Base-by-base conservation (phyloP, 1,139 yeast species). In the Debaryomycetaceae sp. region DNA sequence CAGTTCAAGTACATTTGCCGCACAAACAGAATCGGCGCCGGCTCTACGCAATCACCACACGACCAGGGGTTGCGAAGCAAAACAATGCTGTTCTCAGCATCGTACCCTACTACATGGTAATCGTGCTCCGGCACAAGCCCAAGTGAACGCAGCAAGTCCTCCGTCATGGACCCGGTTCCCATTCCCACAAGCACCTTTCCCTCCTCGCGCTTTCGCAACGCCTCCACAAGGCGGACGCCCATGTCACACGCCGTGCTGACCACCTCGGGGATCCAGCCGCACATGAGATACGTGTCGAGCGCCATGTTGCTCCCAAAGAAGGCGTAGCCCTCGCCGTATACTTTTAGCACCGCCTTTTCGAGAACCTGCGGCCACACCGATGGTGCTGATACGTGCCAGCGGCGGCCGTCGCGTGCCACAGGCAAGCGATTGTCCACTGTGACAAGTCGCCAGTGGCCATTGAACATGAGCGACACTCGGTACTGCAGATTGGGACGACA, bases 281-380 rank as follows among this genome's bases (percentile, higher is more conserved):
- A 62, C 5, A 85, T 40, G 28, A 73, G 53, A 40, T 56, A 81
- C 0, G 82, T 69, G 42, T 82, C 95, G n/a, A 68, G 58, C 2
- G 85, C 81, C 47, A 82, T 73, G 46, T 85, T 83, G 0, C 95
- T 83, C 0, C 96, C 96, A 4, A 49, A 47, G 31, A 74, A 72
- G n/a, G 61, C 53, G 43, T 80, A 80, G 3, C 82, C 79, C 13
- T 58, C 47, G 1, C 80, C 79, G 56, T 67, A 58, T 0, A 78
- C 51, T 38, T 72, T 72, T 37, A 85, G 56, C 42, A 73, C 79
- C 0, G 93, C 92, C 43, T 81, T 77, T 49, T 86, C 95, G 2
- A 82, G 45, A 15, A 83, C 42, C 1, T 83, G 81, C 0, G 90
- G 90, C 83, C 86, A 78, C 4, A 58, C 44, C 3, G 74, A 40